Evolutionary conservation across 1,284 basidiomycete genomes (phyloP).

Genomic region (Wolfiporia cocos): DNA sequence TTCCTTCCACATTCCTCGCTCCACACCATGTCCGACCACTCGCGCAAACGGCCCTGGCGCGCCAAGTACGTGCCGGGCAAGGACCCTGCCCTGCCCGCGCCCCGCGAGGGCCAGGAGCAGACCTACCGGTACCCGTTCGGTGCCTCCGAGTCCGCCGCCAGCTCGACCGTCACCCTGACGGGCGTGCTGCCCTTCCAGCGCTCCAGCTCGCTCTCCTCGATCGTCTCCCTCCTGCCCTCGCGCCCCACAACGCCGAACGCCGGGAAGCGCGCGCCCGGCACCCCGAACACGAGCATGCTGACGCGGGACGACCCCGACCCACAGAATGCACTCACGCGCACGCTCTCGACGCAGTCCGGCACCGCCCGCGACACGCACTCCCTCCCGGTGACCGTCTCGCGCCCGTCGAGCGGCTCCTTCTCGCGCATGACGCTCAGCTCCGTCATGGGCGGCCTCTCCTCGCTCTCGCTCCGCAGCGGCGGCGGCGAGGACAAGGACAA

Average conservation of each 20-base stretch:
- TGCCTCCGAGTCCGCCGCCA: constrained; percentile 13
- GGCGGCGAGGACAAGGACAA: constrained; percentile 31
- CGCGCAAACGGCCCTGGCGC: constrained; percentile 26
- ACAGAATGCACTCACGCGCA: constrained; percentile 47
- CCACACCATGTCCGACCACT: constrained; percentile 20
- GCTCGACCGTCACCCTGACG: constrained; percentile 10
- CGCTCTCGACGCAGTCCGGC: constrained; percentile 32
- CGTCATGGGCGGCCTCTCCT: constrained; percentile 63
- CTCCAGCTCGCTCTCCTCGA: constrained; percentile 25
- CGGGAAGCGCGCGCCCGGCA: constrained; percentile 23
- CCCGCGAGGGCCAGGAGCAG: constrained; percentile 28
- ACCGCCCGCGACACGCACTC: constrained; percentile 20
- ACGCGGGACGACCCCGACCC: constrained; percentile 37
- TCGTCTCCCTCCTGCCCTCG: constrained; percentile 23
- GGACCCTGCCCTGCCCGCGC: constrained; percentile 22
- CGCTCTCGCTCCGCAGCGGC: constrained; percentile 50
- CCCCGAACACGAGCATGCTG: constrained; percentile 20
- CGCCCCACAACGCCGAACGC: constrained; percentile 27
- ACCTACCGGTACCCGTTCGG: constrained; percentile 20
- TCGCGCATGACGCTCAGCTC: constrained; percentile 59
- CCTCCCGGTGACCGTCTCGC: constrained; percentile 25
- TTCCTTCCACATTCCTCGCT: constrained; percentile 5
- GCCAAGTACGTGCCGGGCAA: constrained; percentile 22
- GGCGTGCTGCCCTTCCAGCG: constrained; percentile 20
- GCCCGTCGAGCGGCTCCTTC: constrained; percentile 36